Evolutionary conservation across 805 yeast genomes (phyloP).

Genomic region (Yamadazyma philogaea): DNA sequence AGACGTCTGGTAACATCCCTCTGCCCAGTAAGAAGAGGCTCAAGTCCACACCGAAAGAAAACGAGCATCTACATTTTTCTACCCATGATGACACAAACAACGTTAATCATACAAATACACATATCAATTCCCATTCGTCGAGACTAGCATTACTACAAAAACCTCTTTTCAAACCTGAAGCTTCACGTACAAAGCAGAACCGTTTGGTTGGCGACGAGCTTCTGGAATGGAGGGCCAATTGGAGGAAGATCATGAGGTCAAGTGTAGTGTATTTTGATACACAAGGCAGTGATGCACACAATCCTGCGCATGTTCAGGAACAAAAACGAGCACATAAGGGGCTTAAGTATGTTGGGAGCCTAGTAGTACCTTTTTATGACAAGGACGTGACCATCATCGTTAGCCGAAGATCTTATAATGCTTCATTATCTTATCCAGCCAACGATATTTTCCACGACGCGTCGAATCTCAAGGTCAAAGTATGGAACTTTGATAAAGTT

Average conservation of each 20-base stretch:
- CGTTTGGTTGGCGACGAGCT: conserved; percentile 46
- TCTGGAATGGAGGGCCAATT: conserved; percentile 59
- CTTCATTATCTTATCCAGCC: conserved; percentile 39
- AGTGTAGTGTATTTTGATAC: conserved; percentile 62
- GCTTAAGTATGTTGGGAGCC: conserved; percentile 48
- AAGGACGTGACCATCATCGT: conserved; percentile 73
- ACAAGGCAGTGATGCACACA: conserved; percentile 40
- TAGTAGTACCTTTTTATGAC: conserved; percentile 44
- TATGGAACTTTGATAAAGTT: conserved; percentile 87
- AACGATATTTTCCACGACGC: conserved; percentile 70
- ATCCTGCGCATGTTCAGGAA: conserved; percentile 33
- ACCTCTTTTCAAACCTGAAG: conserved; percentile 5
- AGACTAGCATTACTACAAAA: conserved; percentile 3
- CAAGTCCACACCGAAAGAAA: background rate
- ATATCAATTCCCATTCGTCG: background rate
- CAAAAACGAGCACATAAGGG: conserved; percentile 43
- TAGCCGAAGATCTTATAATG: conserved; percentile 53
- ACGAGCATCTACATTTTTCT: background rate
- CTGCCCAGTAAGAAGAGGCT: conserved; percentile 32
- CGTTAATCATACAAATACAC: conserved; percentile 4
- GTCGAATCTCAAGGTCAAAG: conserved; percentile 58
- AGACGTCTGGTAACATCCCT: conserved; percentile 39
- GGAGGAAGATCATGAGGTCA: conserved; percentile 60
- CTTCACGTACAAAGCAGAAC: conserved; percentile 13
- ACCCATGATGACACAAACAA: background rate